These are phyloP conservation scores for Sporodiniella umbellata DNA, from an alignment of 371 early-diverging fungal species.

Conservation along the genomic window DNA sequence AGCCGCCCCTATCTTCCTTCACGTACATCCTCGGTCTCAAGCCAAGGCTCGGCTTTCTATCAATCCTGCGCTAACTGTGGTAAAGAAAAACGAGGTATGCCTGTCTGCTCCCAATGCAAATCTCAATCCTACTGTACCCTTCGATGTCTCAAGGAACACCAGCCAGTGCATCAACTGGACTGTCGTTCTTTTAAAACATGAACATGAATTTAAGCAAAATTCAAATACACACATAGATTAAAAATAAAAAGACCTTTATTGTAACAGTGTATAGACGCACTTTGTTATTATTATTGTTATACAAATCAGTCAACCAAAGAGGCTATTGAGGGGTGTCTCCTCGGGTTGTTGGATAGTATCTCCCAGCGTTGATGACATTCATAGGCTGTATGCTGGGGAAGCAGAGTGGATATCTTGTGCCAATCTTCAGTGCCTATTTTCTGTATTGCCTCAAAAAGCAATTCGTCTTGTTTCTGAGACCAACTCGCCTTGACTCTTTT, in stretches of 20 bases:
- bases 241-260: background rate
- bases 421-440: background rate
- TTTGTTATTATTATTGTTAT: too few species aligned
- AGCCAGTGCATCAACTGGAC: slow-evolving; percentile 14
- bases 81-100: slow-evolving; percentile 39
- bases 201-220: too few species aligned
- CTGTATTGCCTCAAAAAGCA: background rate
- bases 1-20: slow-evolving; percentile 14
- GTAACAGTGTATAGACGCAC: background rate
- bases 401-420: background rate
- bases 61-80: slow-evolving; percentile 38
- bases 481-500: background rate
- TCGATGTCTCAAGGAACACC: slow-evolving; percentile 30
- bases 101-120: slow-evolving; percentile 42
- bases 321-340: background rate
- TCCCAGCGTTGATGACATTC: background rate
- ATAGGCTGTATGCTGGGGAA: background rate
- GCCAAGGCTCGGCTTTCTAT: slow-evolving; percentile 18
- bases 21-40: slow-evolving; percentile 29
- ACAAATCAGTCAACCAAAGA: background rate
- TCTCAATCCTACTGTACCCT: slow-evolving; percentile 32
- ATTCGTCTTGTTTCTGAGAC: background rate
- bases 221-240: too few species aligned
- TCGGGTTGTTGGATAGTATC: background rate
- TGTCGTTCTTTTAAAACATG: slow-evolving; percentile 9